These are phyloP conservation scores for Petasospora rhodanensis DNA, from an alignment of 1,139 yeast genomes.

Conservation along the genomic window DNA sequence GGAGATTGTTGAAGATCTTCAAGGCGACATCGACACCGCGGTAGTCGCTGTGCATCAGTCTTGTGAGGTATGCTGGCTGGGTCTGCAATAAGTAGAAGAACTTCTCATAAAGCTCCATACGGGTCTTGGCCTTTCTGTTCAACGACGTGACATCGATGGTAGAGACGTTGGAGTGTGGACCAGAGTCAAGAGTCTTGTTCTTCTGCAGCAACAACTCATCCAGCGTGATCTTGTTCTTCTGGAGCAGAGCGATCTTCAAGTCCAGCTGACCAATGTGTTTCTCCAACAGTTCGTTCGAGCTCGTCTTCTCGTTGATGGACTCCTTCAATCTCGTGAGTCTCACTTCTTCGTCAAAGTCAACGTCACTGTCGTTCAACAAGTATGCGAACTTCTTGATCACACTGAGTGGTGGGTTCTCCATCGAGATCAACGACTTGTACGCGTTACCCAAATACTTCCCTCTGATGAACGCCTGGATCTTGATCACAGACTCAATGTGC, in stretches of 20 bases:
- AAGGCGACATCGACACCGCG: slow-evolving; percentile 24
- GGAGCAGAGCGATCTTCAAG: slow-evolving; percentile 70
- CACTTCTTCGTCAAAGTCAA: slow-evolving; percentile 73
- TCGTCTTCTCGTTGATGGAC: slow-evolving; percentile 57
- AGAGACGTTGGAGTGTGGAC: slow-evolving; percentile 12
- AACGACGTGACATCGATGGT: slow-evolving; percentile 25
- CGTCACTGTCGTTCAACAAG: slow-evolving; percentile 68
- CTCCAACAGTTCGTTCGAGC: slow-evolving; percentile 63
- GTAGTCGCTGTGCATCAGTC: slow-evolving; percentile 37
- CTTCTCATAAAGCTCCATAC: slow-evolving; percentile 54
- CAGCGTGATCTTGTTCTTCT: slow-evolving; percentile 72
- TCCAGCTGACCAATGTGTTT: slow-evolving; percentile 76
- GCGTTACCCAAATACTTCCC: slow-evolving; percentile 69
- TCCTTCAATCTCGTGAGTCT: slow-evolving; percentile 66
- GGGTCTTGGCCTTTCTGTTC: slow-evolving; percentile 25
- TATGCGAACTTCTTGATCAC: slow-evolving; percentile 77
- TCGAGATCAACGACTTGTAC: slow-evolving; percentile 63
- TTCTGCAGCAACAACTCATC: slow-evolving; percentile 67
- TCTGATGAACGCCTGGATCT: slow-evolving; percentile 70
- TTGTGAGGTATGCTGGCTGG: slow-evolving; percentile 68
- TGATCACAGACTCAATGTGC: slow-evolving; percentile 55
- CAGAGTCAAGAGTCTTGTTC: slow-evolving; percentile 33
- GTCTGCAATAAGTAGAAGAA: slow-evolving; percentile 82
- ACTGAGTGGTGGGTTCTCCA: slow-evolving; percentile 70
- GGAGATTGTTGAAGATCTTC: slow-evolving; percentile 22